Evolutionary conservation across 306 rosid species (phyloP).

Genomic region (Sesbania bispinosa): DNA sequence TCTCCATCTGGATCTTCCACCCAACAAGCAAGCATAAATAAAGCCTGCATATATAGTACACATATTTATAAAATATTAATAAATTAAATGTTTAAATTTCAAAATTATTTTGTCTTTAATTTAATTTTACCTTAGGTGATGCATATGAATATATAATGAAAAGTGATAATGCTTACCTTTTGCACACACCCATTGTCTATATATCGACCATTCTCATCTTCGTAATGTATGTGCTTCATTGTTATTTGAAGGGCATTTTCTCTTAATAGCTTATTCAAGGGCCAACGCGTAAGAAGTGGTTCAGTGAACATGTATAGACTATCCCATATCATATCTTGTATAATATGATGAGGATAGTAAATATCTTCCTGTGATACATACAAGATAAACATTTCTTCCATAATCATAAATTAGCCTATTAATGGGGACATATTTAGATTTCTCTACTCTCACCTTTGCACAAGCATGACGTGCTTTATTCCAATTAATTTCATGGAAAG

Average conservation of each 20-base stretch:
- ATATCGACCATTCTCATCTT: slow-evolving; percentile 62
- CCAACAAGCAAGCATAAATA: slow-evolving; percentile 70
- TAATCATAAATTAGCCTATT: not conserved
- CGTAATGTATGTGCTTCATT: slow-evolving; percentile 67
- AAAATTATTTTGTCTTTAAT: too few relatives aligned
- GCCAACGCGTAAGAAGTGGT: slow-evolving; percentile 68
- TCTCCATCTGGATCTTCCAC: slow-evolving; percentile 66
- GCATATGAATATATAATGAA: too few relatives aligned
- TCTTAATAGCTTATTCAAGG: slow-evolving; percentile 47
- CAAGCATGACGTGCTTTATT: slow-evolving; percentile 48
- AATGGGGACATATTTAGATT: not conserved
- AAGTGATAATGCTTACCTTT: slow-evolving; percentile 34
- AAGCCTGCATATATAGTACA: slow-evolving; percentile 27
- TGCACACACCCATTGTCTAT: slow-evolving; percentile 50
- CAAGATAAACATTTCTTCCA: not conserved
- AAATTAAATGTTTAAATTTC: too few relatives aligned
- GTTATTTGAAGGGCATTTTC: slow-evolving; percentile 50
- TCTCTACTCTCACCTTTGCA: slow-evolving; percentile 29
- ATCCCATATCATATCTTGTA: slow-evolving; percentile 69
- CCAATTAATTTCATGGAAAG: slow-evolving; percentile 53
- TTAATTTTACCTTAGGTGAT: too few relatives aligned
- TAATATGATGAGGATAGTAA: slow-evolving; percentile 44
- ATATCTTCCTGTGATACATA: slow-evolving; percentile 46
- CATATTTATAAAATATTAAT: too few relatives aligned
- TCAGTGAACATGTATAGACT: slow-evolving; percentile 43